Evolutionary conservation across 495 filamentous ascomycete genomes (phyloP).

Genomic region (Polyplosphaeria fusca): DNA sequence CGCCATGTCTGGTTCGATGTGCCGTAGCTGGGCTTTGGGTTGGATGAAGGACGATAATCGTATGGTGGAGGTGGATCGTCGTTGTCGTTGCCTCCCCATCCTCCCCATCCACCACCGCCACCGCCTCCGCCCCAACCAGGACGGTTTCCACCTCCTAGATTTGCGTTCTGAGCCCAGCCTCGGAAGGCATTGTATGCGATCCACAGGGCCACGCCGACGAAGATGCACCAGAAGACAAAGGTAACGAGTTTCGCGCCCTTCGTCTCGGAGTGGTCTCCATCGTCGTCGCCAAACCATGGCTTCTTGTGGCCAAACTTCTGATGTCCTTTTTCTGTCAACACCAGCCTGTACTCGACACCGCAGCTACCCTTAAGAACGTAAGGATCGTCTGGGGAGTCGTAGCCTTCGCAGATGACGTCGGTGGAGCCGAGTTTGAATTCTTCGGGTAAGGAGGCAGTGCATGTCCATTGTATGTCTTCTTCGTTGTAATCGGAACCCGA

Average conservation of each 20-base stretch:
- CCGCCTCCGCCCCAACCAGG: slow-evolving; percentile 50
- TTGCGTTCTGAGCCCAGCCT: slow-evolving; percentile 1
- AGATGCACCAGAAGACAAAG: slow-evolving; percentile 40
- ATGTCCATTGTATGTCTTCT: slow-evolving; percentile 76
- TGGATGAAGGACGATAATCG: slow-evolving; percentile 38
- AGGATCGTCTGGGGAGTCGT: slow-evolving; percentile 66
- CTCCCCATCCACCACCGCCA: slow-evolving; percentile 46
- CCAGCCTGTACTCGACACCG: slow-evolving; percentile 84
- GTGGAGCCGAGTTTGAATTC: slow-evolving; percentile 88
- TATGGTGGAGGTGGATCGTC: slow-evolving; percentile 63
- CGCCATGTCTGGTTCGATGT: slow-evolving; percentile 55
- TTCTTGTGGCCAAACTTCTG: slow-evolving; percentile 50
- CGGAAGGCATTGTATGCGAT: slow-evolving; percentile 51
- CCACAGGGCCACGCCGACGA: slow-evolving; percentile 48
- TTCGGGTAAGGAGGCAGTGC: slow-evolving; percentile 69
- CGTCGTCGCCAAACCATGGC: slow-evolving; percentile 23
- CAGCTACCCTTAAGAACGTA: slow-evolving; percentile 88
- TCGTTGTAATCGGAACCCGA: slow-evolving; percentile 53
- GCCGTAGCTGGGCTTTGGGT: slow-evolving; percentile 31
- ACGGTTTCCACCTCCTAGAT: slow-evolving; percentile 28
- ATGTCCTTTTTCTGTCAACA: slow-evolving; percentile 79
- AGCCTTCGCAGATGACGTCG: slow-evolving; percentile 92
- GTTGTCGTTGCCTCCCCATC: slow-evolving; percentile 40
- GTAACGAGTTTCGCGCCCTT: slow-evolving; percentile 20
- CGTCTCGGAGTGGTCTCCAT: slow-evolving; percentile 1